These are phyloP conservation scores for Forsythia viridissima DNA, from an alignment of 257 asterid species.

Conservation along the genomic window DNA sequence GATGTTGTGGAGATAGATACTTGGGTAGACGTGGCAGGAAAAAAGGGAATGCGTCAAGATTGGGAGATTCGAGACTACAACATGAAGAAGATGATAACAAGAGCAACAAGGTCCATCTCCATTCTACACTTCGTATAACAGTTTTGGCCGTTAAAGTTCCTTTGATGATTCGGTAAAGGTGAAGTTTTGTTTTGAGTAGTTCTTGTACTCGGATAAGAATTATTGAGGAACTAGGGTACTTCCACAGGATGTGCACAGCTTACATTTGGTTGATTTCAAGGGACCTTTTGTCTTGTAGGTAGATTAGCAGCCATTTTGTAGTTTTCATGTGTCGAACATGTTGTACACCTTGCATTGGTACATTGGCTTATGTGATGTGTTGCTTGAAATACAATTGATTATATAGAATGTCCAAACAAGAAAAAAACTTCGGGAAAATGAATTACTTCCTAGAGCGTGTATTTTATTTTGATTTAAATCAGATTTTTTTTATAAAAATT, in stretches of 20 bases:
- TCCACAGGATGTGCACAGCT: slow-evolving; percentile 55
- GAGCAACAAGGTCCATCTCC: slow-evolving; percentile 65
- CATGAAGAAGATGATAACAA: slow-evolving; percentile 57
- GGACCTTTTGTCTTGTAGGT: slow-evolving; percentile 98
- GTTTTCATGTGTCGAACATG: background rate
- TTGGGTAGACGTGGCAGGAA: slow-evolving; percentile 92
- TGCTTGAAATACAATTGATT: background rate
- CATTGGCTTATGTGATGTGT: background rate
- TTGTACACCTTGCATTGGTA: slow-evolving; percentile 1
- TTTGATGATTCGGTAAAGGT: slow-evolving; percentile 63
- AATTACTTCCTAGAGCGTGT: background rate
- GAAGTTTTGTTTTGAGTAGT: slow-evolving; percentile 75
- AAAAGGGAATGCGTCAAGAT: slow-evolving; percentile 87
- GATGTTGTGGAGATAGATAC: slow-evolving; percentile 86
- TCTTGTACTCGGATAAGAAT: slow-evolving; percentile 78
- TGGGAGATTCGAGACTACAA: slow-evolving; percentile 78
- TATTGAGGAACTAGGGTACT: slow-evolving; percentile 73
- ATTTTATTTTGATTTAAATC: too few species aligned
- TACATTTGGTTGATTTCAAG: slow-evolving; percentile 71
- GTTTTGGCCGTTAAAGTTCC: too few species aligned
- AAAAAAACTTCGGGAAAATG: background rate
- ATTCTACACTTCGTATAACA: too few species aligned
- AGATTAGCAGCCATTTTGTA: slow-evolving; percentile 7
- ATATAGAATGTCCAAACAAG: background rate
- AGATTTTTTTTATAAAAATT: too few species aligned